Conservation (phyloP, 1,284 basidiomycete genomes). For the Caloboletus inedulis region DNA sequence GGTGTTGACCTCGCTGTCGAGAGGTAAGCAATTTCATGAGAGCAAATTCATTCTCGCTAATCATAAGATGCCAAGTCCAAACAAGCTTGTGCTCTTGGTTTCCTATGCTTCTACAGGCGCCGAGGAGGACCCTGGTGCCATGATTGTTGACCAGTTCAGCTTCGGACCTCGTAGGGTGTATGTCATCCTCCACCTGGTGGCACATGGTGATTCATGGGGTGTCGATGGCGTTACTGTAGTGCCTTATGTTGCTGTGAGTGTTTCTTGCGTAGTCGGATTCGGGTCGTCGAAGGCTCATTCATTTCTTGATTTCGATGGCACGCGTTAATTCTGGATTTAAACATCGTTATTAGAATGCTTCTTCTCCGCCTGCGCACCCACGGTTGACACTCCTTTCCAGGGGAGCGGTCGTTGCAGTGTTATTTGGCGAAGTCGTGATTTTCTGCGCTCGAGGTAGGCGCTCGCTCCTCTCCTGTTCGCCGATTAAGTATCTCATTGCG, state of each 20-base stretch:
- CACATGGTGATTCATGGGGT: conserved; percentile 28
- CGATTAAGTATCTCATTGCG: background rate
- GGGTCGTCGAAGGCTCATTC: background rate
- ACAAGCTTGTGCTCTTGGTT: conserved; percentile 56
- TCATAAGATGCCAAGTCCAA: conserved; percentile 36
- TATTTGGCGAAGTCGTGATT: conserved; percentile 77
- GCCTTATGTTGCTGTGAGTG: conserved; percentile 71
- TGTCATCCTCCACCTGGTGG: conserved; percentile 49
- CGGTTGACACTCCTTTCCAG: conserved; percentile 56
- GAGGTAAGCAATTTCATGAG: conserved; percentile 39
- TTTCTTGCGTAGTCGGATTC: conserved; percentile 3
- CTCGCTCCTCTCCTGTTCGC: background rate
- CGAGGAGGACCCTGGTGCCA: conserved; percentile 42
- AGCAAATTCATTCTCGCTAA: conserved; percentile 4
- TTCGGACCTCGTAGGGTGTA: conserved; percentile 59
- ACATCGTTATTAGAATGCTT: conserved; percentile 50
- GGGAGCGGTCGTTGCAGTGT: conserved; percentile 56
- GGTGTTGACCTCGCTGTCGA: conserved; percentile 65
- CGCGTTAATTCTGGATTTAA: background rate
- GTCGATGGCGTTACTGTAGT: conserved; percentile 47
- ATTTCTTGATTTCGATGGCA: background rate
- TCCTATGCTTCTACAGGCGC: conserved; percentile 56
- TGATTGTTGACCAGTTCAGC: conserved; percentile 41
- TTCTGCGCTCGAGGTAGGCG: conserved; percentile 60
- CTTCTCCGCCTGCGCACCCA: conserved; percentile 67